phyloP scores from a whole-genome alignment of 2,329 filamentous ascomycete genomes.

The Exophiala aquamarina region DNA sequence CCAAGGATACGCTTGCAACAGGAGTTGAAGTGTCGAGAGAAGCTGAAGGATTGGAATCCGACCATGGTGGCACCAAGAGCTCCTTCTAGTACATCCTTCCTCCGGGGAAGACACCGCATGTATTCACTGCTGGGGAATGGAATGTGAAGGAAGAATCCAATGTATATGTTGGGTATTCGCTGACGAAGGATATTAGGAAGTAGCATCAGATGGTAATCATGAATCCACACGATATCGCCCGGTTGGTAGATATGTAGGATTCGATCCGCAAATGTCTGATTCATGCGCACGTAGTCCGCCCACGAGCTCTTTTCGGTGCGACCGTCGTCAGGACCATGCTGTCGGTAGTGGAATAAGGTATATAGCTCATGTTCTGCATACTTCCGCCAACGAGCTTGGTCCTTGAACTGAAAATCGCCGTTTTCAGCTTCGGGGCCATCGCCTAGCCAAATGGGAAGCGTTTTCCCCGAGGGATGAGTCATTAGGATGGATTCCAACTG shows the following conservation, averaged over 20 bases:
- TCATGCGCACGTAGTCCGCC: conserved; percentile 91
- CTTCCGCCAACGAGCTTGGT: conserved; percentile 82
- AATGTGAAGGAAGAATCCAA: conserved; percentile 90
- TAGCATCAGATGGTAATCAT: conserved; percentile 91
- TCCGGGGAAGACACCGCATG: conserved; percentile 79
- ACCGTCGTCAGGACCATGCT: conserved; percentile 85
- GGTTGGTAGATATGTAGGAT: conserved; percentile 89
- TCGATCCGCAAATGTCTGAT: conserved; percentile 84
- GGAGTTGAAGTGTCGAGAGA: conserved; percentile 89
- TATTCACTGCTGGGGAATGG: conserved; percentile 97
- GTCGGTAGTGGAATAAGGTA: conserved; percentile 93
- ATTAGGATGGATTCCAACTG: conserved; percentile 73
- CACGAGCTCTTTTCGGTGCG: conserved; percentile 78
- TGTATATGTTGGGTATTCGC: conserved; percentile 82
- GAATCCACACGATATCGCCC: conserved; percentile 87
- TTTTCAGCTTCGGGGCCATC: conserved; percentile 72
- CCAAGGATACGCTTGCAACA: conserved; percentile 89
- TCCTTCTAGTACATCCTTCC: conserved; percentile 88
- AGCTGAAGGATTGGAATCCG: conserved; percentile 93
- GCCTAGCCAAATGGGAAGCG: conserved; percentile 84
- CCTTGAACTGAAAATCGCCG: conserved; percentile 69
- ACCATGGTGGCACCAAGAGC: conserved; percentile 89
- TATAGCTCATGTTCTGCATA: conserved; percentile 92
- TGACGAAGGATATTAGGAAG: conserved; percentile 87
- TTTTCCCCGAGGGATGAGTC: conserved; percentile 72